These are phyloP conservation scores for Solanum rostratum DNA, from an alignment of 257 asterid species.

Conservation along the genomic window DNA sequence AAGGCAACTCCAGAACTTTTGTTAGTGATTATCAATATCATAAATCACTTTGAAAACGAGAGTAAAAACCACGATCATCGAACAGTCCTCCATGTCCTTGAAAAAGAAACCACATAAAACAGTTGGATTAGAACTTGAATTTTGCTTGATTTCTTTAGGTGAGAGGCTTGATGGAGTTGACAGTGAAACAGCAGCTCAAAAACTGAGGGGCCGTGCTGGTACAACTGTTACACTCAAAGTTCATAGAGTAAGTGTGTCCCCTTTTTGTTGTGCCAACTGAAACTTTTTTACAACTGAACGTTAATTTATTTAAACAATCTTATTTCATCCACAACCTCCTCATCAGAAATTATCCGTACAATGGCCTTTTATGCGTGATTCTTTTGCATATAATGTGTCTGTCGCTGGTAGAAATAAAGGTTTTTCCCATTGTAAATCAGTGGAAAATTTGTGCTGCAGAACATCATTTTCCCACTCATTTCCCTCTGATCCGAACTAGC, in stretches of 20 bases:
- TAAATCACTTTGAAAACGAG: background rate
- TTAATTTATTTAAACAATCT: background rate
- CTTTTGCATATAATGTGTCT: background rate
- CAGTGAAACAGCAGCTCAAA: conserved; percentile 87
- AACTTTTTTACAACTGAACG: background rate
- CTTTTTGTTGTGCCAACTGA: background rate
- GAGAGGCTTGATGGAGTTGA: conserved; percentile 69
- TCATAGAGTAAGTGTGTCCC: conserved; percentile 43
- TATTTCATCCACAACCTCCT: background rate
- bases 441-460: background rate
- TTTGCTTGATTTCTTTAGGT: conserved; percentile 30
- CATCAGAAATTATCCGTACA: background rate
- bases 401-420: background rate
- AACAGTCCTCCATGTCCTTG: background rate
- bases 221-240: conserved; percentile 75
- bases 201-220: conserved; percentile 86
- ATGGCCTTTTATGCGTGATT: background rate
- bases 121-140: background rate
- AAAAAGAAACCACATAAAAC: background rate
- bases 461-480: background rate
- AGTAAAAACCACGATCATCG: background rate
- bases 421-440: background rate
- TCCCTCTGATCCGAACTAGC: background rate
- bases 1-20: background rate
- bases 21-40: background rate